Percentiles rank a stretch among this genome's conserved stretches.
phyloP scores from a whole-genome alignment of 805 yeast species.

The Metschnikowia noctiluminum region DNA sequence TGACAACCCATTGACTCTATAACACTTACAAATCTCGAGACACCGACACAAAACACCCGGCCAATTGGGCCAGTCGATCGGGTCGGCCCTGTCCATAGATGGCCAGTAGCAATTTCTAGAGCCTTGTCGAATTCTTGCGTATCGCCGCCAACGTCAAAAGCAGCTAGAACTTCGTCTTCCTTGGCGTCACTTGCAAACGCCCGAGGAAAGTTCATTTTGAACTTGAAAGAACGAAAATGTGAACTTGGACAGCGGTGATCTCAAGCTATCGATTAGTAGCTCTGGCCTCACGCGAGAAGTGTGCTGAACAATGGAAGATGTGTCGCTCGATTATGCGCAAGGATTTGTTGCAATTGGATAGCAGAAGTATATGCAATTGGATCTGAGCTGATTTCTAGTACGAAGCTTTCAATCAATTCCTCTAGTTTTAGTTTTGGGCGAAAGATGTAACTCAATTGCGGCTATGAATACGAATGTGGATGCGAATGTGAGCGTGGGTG shows the following conservation, averaged over 20 bases:
- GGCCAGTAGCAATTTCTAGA: background rate
- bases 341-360: too few species aligned
- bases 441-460: too few species aligned
- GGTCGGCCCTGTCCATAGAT: constrained; percentile 6
- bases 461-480: too few species aligned
- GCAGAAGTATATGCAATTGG: too few species aligned
- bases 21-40: background rate
- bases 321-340: too few species aligned
- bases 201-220: constrained; percentile 5
- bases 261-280: background rate
- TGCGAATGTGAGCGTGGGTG: too few species aligned
- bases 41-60: constrained; percentile 3
- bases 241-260: background rate
- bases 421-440: too few species aligned
- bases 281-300: background rate
- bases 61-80: background rate
- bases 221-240: background rate
- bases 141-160: background rate
- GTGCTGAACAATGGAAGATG: too few species aligned
- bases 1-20: background rate
- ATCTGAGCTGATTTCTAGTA: too few species aligned
- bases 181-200: constrained; percentile 1
- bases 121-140: background rate
- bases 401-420: too few species aligned
- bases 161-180: constrained; percentile 1